Evolutionary conservation across 148 eudicot species (phyloP).

Genomic region (Fallopia convolvulus): DNA sequence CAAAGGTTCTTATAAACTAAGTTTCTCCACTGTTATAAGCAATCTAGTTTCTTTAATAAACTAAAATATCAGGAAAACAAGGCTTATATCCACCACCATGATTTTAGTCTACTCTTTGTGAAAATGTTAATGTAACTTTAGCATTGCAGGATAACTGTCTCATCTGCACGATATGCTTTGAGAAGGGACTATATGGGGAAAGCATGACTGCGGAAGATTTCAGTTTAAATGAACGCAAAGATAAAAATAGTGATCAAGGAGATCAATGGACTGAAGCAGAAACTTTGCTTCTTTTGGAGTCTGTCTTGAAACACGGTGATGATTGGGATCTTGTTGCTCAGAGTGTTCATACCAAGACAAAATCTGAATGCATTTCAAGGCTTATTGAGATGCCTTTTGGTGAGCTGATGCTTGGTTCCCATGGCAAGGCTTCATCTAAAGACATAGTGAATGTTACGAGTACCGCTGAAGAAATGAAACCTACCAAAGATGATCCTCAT

Average conservation of each 20-base stretch:
- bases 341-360: constrained; percentile 70
- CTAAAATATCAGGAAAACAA: not conserved
- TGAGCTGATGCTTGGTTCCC: constrained; percentile 76
- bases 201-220: constrained; percentile 57
- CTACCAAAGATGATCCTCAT: constrained; percentile 28
- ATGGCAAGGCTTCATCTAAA: constrained; percentile 27
- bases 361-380: constrained; percentile 81
- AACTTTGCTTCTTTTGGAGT: constrained; percentile 79
- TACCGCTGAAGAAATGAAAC: constrained; percentile 23
- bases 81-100: not conserved
- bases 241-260: constrained; percentile 26
- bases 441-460: constrained; percentile 22
- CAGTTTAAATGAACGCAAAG: constrained; percentile 33
- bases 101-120: not conserved
- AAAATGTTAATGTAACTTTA: not conserved
- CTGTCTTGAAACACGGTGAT: constrained; percentile 84
- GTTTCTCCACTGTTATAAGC: not conserved
- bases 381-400: constrained; percentile 92
- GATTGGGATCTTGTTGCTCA: constrained; percentile 91
- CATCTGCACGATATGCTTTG: constrained; percentile 66
- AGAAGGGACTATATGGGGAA: constrained; percentile 51
- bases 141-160: constrained; percentile 25
- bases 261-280: constrained; percentile 80
- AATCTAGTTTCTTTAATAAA: not conserved
- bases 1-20: not conserved